phyloP scores from a whole-genome alignment of 768 basidiomycete genomes.

The Kwoniella sp. region DNA sequence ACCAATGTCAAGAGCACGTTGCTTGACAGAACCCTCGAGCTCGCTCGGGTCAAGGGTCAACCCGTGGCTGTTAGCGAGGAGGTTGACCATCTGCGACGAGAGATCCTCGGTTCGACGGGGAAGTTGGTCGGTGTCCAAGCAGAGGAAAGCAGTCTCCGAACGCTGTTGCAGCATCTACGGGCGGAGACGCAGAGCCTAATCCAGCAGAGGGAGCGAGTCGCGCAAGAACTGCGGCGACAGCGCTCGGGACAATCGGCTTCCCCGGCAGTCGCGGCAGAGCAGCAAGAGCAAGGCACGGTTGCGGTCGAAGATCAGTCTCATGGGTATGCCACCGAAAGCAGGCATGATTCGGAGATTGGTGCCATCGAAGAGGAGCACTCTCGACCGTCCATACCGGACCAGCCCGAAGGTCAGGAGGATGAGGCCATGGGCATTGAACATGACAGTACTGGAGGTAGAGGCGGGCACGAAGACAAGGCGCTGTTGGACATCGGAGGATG shows the following conservation, averaged over 20 bases:
- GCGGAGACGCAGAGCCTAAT: slow-evolving; percentile 24
- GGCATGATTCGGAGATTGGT: too few species aligned
- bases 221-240: background rate
- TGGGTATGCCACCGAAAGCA: too few species aligned
- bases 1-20: slow-evolving; percentile 8
- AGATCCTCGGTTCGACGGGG: slow-evolving; percentile 8
- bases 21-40: slow-evolving; percentile 10
- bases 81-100: slow-evolving; percentile 7
- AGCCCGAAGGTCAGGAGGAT: background rate
- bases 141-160: slow-evolving; percentile 17
- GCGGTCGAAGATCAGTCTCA: too few species aligned
- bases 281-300: too few species aligned
- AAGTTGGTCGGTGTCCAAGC: slow-evolving; percentile 14
- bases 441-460: too few species aligned
- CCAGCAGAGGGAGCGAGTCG: slow-evolving; percentile 7
- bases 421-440: slow-evolving; percentile 2
- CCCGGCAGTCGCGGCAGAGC: too few species aligned
- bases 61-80: background rate
- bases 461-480: slow-evolving; percentile 29
- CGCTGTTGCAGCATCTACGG: slow-evolving; percentile 24
- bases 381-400: background rate
- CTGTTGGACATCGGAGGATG: slow-evolving; percentile 43
- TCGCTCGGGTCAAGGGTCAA: background rate
- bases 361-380: background rate
- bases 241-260: too few species aligned